phyloP scores from a whole-genome alignment of 768 basidiomycete genomes.

The Psilocybe sp. region DNA sequence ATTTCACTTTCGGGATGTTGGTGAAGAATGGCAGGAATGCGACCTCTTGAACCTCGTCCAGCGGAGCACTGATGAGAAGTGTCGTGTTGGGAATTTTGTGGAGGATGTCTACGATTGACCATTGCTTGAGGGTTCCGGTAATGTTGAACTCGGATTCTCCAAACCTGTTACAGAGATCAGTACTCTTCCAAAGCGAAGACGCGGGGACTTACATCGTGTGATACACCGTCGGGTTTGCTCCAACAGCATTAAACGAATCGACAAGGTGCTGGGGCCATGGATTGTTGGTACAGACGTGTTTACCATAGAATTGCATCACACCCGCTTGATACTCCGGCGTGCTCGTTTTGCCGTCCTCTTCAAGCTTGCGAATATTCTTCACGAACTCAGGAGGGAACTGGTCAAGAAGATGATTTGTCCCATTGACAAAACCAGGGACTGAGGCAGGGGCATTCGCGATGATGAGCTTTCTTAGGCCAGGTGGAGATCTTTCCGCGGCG shows the following conservation, averaged over 20 bases:
- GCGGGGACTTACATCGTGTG: slow-evolving; percentile 26
- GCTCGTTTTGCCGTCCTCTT: slow-evolving; percentile 15
- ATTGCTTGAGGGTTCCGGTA: slow-evolving; percentile 15
- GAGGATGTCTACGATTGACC: slow-evolving; percentile 19
- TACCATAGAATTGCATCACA: slow-evolving; percentile 24
- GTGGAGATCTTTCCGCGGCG: slow-evolving; percentile 14
- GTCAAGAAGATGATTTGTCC: slow-evolving; percentile 21
- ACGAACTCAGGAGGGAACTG: slow-evolving; percentile 24
- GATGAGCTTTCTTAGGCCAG: slow-evolving; percentile 24
- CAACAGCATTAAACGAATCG: slow-evolving; percentile 20
- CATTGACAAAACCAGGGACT: slow-evolving; percentile 21
- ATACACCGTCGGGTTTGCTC: slow-evolving; percentile 29
- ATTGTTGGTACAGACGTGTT: slow-evolving; percentile 26
- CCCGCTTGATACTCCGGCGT: slow-evolving; percentile 30
- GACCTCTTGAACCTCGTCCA: slow-evolving; percentile 18
- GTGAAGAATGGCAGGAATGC: slow-evolving; percentile 14
- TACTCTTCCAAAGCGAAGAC: background rate
- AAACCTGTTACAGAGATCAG: slow-evolving; percentile 20
- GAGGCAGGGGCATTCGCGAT: slow-evolving; percentile 30
- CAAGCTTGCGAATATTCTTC: slow-evolving; percentile 28
- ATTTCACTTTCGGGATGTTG: slow-evolving; percentile 15
- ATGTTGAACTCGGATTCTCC: slow-evolving; percentile 33
- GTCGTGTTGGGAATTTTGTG: slow-evolving; percentile 18
- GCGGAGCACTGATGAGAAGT: slow-evolving; percentile 18
- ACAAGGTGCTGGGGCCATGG: slow-evolving; percentile 32